Conservation (phyloP, 2,329 filamentous ascomycete species). For the Colletotrichum sp. region DNA sequence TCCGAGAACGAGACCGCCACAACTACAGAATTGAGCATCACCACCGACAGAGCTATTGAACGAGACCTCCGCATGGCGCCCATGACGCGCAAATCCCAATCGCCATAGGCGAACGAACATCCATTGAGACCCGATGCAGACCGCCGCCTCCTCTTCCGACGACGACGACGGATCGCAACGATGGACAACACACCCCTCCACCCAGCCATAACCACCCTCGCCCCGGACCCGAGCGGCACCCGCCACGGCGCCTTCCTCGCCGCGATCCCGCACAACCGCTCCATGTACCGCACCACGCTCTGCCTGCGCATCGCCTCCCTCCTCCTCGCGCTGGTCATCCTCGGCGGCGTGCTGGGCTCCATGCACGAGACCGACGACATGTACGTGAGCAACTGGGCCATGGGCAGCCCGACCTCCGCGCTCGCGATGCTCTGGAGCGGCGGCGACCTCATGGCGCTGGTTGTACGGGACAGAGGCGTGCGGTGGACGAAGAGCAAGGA, state of each 20-base stretch:
- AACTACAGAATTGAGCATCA: neutral
- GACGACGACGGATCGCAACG: neutral
- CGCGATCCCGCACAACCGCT: constrained; percentile 20
- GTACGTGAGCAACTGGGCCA: neutral
- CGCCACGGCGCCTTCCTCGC: constrained; percentile 20
- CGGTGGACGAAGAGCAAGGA: neutral
- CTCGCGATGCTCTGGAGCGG: constrained; percentile 7
- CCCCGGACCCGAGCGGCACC: neutral
- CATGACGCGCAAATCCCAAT: neutral
- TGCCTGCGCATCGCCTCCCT: constrained; percentile 8
- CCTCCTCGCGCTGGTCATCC: neutral
- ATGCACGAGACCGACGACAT: neutral
- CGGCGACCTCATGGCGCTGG: constrained; percentile 4
- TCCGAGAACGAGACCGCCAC: fast-evolving
- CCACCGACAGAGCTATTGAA: neutral
- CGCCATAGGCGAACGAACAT: neutral
- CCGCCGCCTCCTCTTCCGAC: neutral
- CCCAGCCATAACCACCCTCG: constrained; percentile 5
- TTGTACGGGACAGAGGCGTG: constrained; percentile 1
- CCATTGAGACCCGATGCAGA: neutral
- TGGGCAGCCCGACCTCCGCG: neutral
- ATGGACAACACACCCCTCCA: constrained; percentile 21
- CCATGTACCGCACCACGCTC: constrained; percentile 14
- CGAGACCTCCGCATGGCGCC: neutral
- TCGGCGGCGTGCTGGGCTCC: neutral